Evolutionary conservation across 2,329 filamentous ascomycete genomes (phyloP).

Genomic region (Pseudocercospora vitis): DNA sequence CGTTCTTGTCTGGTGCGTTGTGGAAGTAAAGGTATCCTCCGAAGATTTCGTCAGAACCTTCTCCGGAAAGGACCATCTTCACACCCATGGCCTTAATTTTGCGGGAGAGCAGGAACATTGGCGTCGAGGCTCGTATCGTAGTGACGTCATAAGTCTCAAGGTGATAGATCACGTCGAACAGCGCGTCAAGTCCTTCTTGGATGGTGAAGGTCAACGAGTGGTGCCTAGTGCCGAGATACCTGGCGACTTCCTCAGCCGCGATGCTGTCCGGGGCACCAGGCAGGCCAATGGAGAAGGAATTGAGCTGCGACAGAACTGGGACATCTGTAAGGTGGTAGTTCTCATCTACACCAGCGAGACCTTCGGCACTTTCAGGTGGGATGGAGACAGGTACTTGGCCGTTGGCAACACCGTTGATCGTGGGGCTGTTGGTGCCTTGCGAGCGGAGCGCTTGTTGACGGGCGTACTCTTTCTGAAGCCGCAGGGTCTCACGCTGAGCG

Average conservation of each 20-base stretch:
- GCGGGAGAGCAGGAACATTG: constrained; percentile 95
- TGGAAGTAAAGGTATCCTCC: constrained; percentile 99
- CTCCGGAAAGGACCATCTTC: constrained; percentile 98
- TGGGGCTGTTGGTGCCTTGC: constrained; percentile 32
- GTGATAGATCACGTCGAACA: constrained; percentile 97
- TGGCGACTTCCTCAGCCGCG: constrained; percentile 88
- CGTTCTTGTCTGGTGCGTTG: constrained; percentile 81
- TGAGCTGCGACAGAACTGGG: constrained; percentile 88
- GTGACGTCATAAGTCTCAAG: constrained; percentile 98
- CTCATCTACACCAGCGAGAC: constrained; percentile 91
- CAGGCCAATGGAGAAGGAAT: constrained; percentile 98
- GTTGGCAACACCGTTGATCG: constrained; percentile 38
- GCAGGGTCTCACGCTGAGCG: constrained; percentile 23
- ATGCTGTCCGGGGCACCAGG: constrained; percentile 89
- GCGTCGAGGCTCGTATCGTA: constrained; percentile 95
- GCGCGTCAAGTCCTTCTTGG: constrained; percentile 92
- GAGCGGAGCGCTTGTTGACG: constrained; percentile 43
- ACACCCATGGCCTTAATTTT: constrained; percentile 99
- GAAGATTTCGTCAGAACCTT: constrained; percentile 97
- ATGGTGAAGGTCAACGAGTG: constrained; percentile 98
- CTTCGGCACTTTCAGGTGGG: constrained; percentile 56
- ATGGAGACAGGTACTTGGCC: constrained; percentile 45
- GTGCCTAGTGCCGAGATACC: constrained; percentile 96
- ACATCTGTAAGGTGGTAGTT: constrained; percentile 85
- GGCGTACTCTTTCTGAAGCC: constrained; percentile 48